phyloP scores from a whole-genome alignment of 1,284 basidiomycete genomes.

The Sanghuangporus sanghuang region DNA sequence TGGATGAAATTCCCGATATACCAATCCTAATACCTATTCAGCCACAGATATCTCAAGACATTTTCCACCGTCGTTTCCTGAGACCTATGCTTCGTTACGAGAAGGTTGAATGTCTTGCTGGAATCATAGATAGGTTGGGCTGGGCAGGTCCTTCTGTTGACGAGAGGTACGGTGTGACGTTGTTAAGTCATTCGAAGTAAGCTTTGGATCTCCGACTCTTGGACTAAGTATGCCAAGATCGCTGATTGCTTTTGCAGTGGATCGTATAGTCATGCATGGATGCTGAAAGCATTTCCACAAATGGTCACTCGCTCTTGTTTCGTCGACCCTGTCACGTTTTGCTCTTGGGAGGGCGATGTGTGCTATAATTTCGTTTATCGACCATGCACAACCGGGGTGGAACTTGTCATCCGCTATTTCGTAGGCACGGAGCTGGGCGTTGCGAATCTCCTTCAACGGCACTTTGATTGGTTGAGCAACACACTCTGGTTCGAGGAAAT shows the following conservation, averaged over 20 bases:
- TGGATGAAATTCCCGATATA: conserved; percentile 53
- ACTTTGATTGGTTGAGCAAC: conserved; percentile 87
- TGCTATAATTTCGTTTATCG: conserved; percentile 87
- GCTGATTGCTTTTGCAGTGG: conserved; percentile 38
- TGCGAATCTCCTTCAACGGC: conserved; percentile 77
- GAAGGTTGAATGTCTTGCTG: conserved; percentile 53
- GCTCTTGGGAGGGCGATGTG: conserved; percentile 87
- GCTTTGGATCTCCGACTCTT: conserved; percentile 23
- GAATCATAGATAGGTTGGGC: conserved; percentile 56
- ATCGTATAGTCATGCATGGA: conserved; percentile 76
- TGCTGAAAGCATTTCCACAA: conserved; percentile 72
- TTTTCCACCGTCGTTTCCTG: conserved; percentile 73
- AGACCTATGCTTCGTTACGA: conserved; percentile 62
- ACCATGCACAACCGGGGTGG: conserved; percentile 55
- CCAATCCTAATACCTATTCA: conserved; percentile 79
- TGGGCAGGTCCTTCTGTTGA: conserved; percentile 45
- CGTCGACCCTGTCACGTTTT: conserved; percentile 86
- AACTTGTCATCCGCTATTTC: conserved; percentile 82
- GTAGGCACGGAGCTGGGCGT: conserved; percentile 82
- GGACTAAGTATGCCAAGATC: not conserved
- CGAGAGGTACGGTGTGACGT: conserved; percentile 52
- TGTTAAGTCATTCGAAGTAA: conserved; percentile 87
- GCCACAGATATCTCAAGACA: conserved; percentile 79
- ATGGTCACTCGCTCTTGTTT: conserved; percentile 76
- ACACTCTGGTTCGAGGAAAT: conserved; percentile 88